phyloP scores from a whole-genome alignment of 2,329 filamentous ascomycete genomes.

The Venturia effusa region DNA sequence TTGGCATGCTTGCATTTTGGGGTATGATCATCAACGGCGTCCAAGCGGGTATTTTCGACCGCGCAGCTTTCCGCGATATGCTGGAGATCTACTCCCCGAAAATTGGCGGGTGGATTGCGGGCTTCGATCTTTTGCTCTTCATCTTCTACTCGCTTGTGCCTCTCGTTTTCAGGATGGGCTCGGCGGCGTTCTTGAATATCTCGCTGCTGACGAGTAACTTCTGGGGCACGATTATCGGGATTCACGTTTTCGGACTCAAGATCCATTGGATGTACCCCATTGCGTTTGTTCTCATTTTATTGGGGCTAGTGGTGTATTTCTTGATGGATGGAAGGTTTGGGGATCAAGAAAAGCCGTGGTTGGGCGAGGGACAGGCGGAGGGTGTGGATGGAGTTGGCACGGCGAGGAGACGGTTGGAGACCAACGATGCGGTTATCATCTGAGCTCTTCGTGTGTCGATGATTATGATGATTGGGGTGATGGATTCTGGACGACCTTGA shows the following conservation, averaged over 20 bases:
- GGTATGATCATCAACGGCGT: constrained; percentile 85
- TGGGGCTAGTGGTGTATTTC: constrained; percentile 82
- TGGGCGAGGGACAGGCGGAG: constrained; percentile 74
- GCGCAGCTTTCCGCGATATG: constrained; percentile 48
- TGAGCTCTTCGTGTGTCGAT: not conserved
- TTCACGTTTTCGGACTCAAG: constrained; percentile 67
- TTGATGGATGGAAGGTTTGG: constrained; percentile 70
- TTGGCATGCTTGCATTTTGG: constrained; percentile 82
- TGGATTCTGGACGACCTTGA: too few species aligned
- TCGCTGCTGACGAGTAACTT: constrained; percentile 89
- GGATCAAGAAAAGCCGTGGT: constrained; percentile 89
- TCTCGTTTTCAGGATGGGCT: constrained; percentile 77
- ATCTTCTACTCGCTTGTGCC: constrained; percentile 86
- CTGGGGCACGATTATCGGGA: constrained; percentile 90
- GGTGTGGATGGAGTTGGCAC: constrained; percentile 76
- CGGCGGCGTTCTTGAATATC: constrained; percentile 94
- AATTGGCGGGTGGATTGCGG: constrained; percentile 72
- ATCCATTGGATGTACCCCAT: constrained; percentile 92
- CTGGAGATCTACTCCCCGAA: constrained; percentile 33
- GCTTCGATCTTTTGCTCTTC: constrained; percentile 73
- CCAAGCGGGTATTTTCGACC: constrained; percentile 87
- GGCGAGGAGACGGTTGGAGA: constrained; percentile 54
- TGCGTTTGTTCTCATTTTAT: constrained; percentile 84
- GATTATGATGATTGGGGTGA: not conserved
- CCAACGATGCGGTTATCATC: constrained; percentile 22